These are phyloP conservation scores for Candida mesenterica DNA, from an alignment of 1,139 yeast genomes.

Conservation along the genomic window DNA sequence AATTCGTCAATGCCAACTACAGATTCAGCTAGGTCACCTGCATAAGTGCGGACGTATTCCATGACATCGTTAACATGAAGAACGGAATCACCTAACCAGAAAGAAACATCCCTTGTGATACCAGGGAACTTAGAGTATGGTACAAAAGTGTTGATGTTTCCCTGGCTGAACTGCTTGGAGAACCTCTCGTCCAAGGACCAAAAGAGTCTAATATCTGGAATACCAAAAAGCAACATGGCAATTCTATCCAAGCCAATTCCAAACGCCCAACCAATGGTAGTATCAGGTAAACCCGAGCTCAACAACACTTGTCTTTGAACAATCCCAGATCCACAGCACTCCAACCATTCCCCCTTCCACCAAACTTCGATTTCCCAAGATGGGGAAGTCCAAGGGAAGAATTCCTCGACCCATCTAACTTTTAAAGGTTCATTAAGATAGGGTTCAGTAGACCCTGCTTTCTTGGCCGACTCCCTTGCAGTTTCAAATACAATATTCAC, in stretches of 20 bases:
- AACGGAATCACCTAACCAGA: slow-evolving; percentile 63
- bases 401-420: slow-evolving; percentile 94
- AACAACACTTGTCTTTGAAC: slow-evolving; percentile 76
- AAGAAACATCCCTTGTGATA: slow-evolving; percentile 81
- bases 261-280: slow-evolving; percentile 91
- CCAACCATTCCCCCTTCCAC: slow-evolving; percentile 99
- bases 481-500: slow-evolving; percentile 81
- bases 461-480: slow-evolving; percentile 65
- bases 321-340: slow-evolving; percentile 95
- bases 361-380: slow-evolving; percentile 98
- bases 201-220: slow-evolving; percentile 90
- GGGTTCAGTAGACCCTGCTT: slow-evolving; percentile 62
- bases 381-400: slow-evolving; percentile 98
- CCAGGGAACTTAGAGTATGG: slow-evolving; percentile 94
- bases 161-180: slow-evolving; percentile 63
- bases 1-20: slow-evolving; percentile 81
- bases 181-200: slow-evolving; percentile 89
- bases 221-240: slow-evolving; percentile 92
- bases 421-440: slow-evolving; percentile 73
- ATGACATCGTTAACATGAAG: slow-evolving; percentile 88
- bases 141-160: slow-evolving; percentile 67
- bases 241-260: slow-evolving; percentile 94
- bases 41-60: slow-evolving; percentile 84
- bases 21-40: slow-evolving; percentile 87
- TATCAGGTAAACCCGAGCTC: slow-evolving; percentile 64